A percentile compares a stretch with the other conserved stretches of the same genome.
Evolutionary conservation across 345 rosid species (phyloP).

Genomic region (Euphorbia lathyris): DNA sequence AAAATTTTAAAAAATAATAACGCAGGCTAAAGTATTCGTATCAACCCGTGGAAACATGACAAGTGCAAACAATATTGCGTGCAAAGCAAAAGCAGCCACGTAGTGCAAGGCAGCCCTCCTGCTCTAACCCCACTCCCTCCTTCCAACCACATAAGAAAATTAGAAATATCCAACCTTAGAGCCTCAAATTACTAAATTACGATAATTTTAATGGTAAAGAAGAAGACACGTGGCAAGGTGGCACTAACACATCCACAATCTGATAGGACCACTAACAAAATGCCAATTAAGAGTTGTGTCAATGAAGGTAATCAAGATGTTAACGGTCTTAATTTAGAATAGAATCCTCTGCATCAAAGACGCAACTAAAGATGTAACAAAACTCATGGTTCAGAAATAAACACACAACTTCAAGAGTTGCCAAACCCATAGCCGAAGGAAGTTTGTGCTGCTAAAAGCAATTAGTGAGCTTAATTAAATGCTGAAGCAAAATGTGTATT

Average conservation of each 20-base stretch:
- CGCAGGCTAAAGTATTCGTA: no score
- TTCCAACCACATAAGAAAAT: constrained; percentile 21
- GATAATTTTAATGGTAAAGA: constrained; percentile 7
- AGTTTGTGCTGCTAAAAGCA: not conserved
- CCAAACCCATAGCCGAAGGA: constrained; percentile 6
- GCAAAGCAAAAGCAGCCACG: constrained; percentile 32
- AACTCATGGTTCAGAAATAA: constrained; percentile 22
- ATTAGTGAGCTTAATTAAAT: constrained; percentile 27
- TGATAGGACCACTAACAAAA: not conserved
- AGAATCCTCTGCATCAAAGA: constrained; percentile 5
- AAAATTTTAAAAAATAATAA: no score
- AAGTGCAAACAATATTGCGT: constrained; percentile 35
- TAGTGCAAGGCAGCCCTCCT: constrained; percentile 22
- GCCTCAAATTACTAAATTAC: not conserved
- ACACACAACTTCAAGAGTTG: not conserved
- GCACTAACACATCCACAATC: constrained; percentile 4
- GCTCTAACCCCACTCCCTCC: not conserved
- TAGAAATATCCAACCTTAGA: no score
- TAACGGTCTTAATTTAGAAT: not conserved
- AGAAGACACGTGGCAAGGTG: constrained; percentile 12
- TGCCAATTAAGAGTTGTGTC: not conserved
- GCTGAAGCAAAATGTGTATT: constrained; percentile 57
- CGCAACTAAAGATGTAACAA: constrained; percentile 11
- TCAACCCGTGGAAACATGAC: constrained; percentile 41
- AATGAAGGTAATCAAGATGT: not conserved